phyloP scores from a whole-genome alignment of 2,329 filamentous ascomycete species.

The Fusarium tricinctum region DNA sequence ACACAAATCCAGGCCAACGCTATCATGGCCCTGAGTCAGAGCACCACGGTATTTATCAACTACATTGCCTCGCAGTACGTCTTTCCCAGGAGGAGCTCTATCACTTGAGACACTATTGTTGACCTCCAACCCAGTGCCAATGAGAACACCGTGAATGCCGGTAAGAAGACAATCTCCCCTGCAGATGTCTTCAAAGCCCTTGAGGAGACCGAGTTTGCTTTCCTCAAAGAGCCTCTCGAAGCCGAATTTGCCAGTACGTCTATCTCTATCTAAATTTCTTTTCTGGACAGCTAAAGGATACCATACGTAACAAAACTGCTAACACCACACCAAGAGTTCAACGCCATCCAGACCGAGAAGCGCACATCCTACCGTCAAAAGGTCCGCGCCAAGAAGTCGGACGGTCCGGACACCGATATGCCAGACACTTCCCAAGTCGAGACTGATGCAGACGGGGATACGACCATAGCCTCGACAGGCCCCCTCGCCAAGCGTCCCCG shows the following conservation, averaged over 20 bases:
- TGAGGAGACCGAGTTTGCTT: slow-evolving; percentile 82
- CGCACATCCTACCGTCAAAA: slow-evolving; percentile 80
- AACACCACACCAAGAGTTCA: slow-evolving; percentile 69
- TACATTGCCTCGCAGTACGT: slow-evolving; percentile 81
- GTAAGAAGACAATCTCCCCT: slow-evolving; percentile 83
- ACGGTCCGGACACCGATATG: slow-evolving; percentile 56
- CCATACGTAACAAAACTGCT: slow-evolving; percentile 6
- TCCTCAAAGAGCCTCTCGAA: slow-evolving; percentile 76
- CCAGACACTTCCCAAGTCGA: slow-evolving; percentile 52
- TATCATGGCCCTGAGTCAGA: slow-evolving; percentile 82
- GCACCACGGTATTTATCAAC: slow-evolving; percentile 86
- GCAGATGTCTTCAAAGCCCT: slow-evolving; percentile 82
- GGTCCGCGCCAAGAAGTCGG: slow-evolving; percentile 73
- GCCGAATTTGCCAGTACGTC: slow-evolving; percentile 80
- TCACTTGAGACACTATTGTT: neutral
- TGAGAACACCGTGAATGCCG: slow-evolving; percentile 74
- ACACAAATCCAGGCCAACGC: slow-evolving; percentile 89
- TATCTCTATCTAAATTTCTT: slow-evolving; percentile 3
- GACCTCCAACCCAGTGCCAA: slow-evolving; percentile 71
- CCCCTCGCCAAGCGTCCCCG: slow-evolving; percentile 62
- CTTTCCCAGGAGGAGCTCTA: neutral
- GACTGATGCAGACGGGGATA: slow-evolving; percentile 52
- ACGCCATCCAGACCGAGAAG: slow-evolving; percentile 79
- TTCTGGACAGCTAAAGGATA: neutral
- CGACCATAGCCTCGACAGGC: slow-evolving; percentile 52